Base-by-base conservation (phyloP, 1,139 yeast genomes). In the Lodderomyces margitis region DNA sequence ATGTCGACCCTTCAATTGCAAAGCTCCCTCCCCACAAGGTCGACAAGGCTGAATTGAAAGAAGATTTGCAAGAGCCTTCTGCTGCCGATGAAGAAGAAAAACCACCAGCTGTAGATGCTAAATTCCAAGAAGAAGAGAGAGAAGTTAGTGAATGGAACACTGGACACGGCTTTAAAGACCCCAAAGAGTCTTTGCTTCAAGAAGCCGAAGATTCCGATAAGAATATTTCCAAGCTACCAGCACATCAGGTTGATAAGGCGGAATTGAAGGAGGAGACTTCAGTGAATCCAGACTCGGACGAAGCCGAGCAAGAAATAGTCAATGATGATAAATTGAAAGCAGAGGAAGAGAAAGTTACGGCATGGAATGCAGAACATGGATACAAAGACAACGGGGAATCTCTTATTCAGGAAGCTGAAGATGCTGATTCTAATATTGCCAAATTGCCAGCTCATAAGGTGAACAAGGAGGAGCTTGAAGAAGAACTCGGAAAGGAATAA, bases 291-390 rank as follows among this genome's bases (percentile, higher is more conserved):
- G 31, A 34, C 4, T 39, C 36, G 9, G 31, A 32, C n/a, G 34
- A 34, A 14, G 37, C 25, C 23, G 47, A 31, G 7, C 38, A 39
- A n/a, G 50, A 44, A 28, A 23, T 46, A 4, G 42, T 41, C 15
- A 34, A 45, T 15, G 46, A 44, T 27, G 34, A 41, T n/a, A 38
- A 42, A 4, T 21, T 41, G 23, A 33, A 39, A 21, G 44, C 46
- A n/a, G 46, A 50, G 39, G 68, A 61, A 40, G 55, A 50, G 2
- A 60, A 56, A 7, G 58, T 61, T 21, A 56, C 51, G 15, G 54
- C 54, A 6, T 53, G 60, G 52, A 64, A 64, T 53, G 59, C 53
- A 47, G 50, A 61, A 48, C 62, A 55, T 38, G 67, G 66, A 4
- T 44, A 50, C 42, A 50, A 48, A 36, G 47, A 55, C 39, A 60